Evolutionary conservation across 1,284 basidiomycete species (phyloP), one percentile per base, ranked within the genome.

Genomic region (Puccinia polysora): DNA sequence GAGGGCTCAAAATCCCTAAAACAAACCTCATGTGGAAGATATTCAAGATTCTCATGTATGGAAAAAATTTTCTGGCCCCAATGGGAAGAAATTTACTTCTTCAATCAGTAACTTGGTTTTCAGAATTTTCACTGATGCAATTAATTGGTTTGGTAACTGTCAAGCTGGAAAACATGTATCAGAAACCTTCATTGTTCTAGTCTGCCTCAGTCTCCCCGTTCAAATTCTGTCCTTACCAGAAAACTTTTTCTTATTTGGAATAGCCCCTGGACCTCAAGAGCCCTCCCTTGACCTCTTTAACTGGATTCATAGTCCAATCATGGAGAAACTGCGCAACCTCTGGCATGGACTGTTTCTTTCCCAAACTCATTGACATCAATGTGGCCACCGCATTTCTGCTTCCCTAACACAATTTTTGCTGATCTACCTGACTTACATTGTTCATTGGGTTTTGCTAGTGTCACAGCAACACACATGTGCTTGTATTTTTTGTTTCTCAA

Each of bases 241-340:
- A 25, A 75, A 77, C 50, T 43, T 73, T 23, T 74, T 45, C 47
- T 75, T 12, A 60, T 76, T 23, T 78, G 78, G 2, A 75, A n/a
- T n/a, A n/a, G n/a, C n/a, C n/a, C n/a, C n/a, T n/a, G n/a, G n/a
- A n/a, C n/a, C n/a, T n/a, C n/a, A n/a, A n/a, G n/a, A n/a, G n/a
- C n/a, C n/a, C n/a, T n/a, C n/a, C n/a, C n/a, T n/a, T n/a, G n/a
- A n/a, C n/a, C n/a, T n/a, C n/a, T n/a, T n/a, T n/a, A n/a, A n/a
- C n/a, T n/a, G n/a, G n/a, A n/a, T n/a, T n/a, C 30, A 23, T 2
- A 18, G 15, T 18, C 25, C 25, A 59, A 59, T 38, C 38, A 18
- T 59, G 4, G 34, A 30, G 18, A 28, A 59, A 38, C 32, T 59
- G 4, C 15, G 30, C 12, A 36, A 8, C 5, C n/a, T 59, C 18